These are phyloP conservation scores for Colletotrichum sojae DNA, from an alignment of 2,329 filamentous ascomycete genomes.

Conservation along the genomic window DNA sequence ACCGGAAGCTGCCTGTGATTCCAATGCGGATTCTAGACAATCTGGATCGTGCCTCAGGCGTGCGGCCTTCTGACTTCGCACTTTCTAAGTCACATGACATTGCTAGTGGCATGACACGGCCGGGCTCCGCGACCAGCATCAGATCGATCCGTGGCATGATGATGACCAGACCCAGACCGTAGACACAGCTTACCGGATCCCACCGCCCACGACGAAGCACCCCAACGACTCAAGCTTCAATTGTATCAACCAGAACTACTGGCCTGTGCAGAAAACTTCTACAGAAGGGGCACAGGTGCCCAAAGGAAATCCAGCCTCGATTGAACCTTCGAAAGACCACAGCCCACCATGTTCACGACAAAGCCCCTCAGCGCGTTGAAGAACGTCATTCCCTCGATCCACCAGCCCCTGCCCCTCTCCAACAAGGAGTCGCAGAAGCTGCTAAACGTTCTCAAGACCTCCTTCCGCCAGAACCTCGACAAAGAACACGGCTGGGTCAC, in stretches of 20 bases:
- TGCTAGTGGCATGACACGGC: constrained; percentile 22
- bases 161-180: constrained; percentile 5
- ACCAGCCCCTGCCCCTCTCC: constrained; percentile 67
- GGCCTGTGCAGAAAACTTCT: too few relatives aligned
- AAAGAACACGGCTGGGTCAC: constrained; percentile 66
- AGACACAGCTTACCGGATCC: neutral
- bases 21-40: neutral
- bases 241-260: too few relatives aligned
- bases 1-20: neutral
- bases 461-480: constrained; percentile 72
- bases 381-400: constrained; percentile 59
- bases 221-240: too few relatives aligned
- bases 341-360: constrained; percentile 51
- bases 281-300: too few relatives aligned
- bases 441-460: constrained; percentile 68
- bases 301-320: neutral
- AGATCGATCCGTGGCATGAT: constrained; percentile 5
- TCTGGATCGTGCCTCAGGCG: constrained; percentile 21
- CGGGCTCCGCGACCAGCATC: constrained; percentile 15
- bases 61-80: neutral
- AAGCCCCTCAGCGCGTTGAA: constrained; percentile 56
- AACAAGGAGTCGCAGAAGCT: constrained; percentile 67
- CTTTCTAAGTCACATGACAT: constrained; percentile 26
- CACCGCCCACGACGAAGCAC: neutral
- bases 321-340: neutral